phyloP scores from a whole-genome alignment of 352 stramenopile species.

The Pythium brachiatum region DNA sequence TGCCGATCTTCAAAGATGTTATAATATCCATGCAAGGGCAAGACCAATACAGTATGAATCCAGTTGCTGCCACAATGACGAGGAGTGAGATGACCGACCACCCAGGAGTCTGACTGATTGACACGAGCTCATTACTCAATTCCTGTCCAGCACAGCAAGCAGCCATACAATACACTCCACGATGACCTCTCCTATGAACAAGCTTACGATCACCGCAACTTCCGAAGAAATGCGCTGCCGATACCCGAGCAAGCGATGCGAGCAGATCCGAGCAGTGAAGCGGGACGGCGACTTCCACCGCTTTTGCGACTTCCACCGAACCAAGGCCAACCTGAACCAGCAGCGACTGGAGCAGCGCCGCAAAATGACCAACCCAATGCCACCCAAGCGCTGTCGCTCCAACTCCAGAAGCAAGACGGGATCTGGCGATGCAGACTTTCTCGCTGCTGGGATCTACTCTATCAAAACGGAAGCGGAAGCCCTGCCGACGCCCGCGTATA shows the following conservation, averaged over 20 bases:
- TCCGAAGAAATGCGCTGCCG: slow-evolving; percentile 24
- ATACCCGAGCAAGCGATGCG: slow-evolving; percentile 26
- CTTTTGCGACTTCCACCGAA: slow-evolving; percentile 36
- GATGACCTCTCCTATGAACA: background rate
- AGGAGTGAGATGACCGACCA: background rate
- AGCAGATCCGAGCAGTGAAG: slow-evolving; percentile 32
- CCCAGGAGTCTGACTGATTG: background rate
- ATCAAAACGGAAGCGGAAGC: background rate
- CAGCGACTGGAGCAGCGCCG: slow-evolving; percentile 46
- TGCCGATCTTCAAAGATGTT: background rate
- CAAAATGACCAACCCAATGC: slow-evolving; percentile 16
- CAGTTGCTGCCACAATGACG: background rate
- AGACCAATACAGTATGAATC: background rate
- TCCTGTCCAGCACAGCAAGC: background rate
- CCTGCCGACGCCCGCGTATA: slow-evolving; percentile 2
- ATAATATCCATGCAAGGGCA: background rate
- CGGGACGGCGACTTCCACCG: slow-evolving; percentile 33
- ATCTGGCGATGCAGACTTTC: background rate
- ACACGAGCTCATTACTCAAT: background rate
- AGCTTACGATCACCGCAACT: background rate
- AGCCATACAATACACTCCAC: background rate
- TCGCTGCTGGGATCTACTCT: background rate
- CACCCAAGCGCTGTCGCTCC: slow-evolving; percentile 13
- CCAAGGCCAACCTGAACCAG: slow-evolving; percentile 59
- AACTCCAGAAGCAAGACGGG: background rate